phyloP scores from a whole-genome alignment of 495 filamentous ascomycete species.

The Annulohypoxylon nitens region DNA sequence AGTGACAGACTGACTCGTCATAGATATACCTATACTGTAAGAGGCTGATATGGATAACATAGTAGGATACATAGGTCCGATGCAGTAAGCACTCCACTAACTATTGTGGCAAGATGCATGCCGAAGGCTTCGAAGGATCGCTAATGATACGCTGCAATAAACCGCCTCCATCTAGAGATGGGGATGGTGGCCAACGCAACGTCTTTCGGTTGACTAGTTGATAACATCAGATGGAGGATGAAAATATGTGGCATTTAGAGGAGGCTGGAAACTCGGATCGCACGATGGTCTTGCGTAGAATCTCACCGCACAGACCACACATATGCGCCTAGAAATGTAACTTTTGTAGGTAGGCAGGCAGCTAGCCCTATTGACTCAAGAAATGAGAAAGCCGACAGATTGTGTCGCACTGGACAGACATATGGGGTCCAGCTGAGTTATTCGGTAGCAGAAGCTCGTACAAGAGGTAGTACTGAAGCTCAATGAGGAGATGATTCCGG shows the following conservation, averaged over 20 bases:
- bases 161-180: conserved; percentile 23
- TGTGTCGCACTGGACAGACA: conserved; percentile 2
- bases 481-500: conserved; percentile 3
- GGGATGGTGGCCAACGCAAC: conserved; percentile 13
- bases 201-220: background rate
- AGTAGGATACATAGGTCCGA: conserved; percentile 5
- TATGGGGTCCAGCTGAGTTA: conserved; percentile 23
- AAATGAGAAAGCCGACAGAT: conserved; percentile 6
- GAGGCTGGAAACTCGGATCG: conserved; percentile 1
- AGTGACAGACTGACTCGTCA: conserved; percentile 6
- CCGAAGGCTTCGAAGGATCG: conserved; percentile 38
- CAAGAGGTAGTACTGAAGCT: conserved; percentile 7
- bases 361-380: background rate
- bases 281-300: background rate
- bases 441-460: conserved; percentile 14
- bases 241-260: background rate
- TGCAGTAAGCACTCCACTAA: conserved; percentile 35
- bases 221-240: background rate
- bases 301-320: background rate
- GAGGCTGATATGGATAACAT: conserved; percentile 9
- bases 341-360: background rate
- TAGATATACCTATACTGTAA: background rate
- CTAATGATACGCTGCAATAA: conserved; percentile 39
- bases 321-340: background rate
- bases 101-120: conserved; percentile 36